Conservation (phyloP, 192 early-diverging fungal species). For the Helicostylum pulchrum region DNA sequence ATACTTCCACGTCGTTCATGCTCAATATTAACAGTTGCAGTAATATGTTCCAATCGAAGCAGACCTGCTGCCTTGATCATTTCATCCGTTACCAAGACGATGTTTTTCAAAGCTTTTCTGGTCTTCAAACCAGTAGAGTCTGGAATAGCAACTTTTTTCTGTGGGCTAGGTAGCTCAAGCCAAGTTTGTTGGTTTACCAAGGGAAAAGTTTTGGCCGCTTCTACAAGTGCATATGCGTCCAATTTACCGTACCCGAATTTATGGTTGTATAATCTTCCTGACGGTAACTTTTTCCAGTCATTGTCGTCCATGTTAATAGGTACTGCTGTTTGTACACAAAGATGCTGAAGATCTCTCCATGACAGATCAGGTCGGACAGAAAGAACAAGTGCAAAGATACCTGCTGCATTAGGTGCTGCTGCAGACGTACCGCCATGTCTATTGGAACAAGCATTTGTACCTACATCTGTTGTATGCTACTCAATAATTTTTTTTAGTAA, state of each 20-base stretch:
- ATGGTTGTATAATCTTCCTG: slow-evolving; percentile 77
- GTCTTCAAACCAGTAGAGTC: slow-evolving; percentile 32
- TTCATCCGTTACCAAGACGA: slow-evolving; percentile 44
- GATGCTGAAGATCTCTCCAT: slow-evolving; percentile 89
- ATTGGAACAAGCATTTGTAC: slow-evolving; percentile 64
- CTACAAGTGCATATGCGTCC: slow-evolving; percentile 75
- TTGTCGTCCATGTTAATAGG: slow-evolving; percentile 63
- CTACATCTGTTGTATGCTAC: slow-evolving; percentile 73
- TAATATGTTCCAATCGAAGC: slow-evolving; percentile 76
- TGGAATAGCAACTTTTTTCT: slow-evolving; percentile 57
- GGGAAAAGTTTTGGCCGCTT: slow-evolving; percentile 62
- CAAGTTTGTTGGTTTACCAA: slow-evolving; percentile 63
- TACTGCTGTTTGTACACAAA: slow-evolving; percentile 72
- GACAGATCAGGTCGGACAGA: slow-evolving; percentile 74
- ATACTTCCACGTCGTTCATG: slow-evolving; percentile 80
- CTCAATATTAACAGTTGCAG: slow-evolving; percentile 74
- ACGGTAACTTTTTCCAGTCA: slow-evolving; percentile 67
- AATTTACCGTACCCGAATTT: slow-evolving; percentile 90
- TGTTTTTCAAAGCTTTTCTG: slow-evolving; percentile 39
- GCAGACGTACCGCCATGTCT: slow-evolving; percentile 88
- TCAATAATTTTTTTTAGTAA: not conserved
- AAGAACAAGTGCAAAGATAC: slow-evolving; percentile 81
- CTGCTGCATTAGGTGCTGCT: slow-evolving; percentile 86
- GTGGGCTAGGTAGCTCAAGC: slow-evolving; percentile 41
- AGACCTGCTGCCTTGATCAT: slow-evolving; percentile 55